These are phyloP conservation scores for Pulveroboletus sp. DNA, from an alignment of 768 basidiomycete genomes.

Conservation along the genomic window DNA sequence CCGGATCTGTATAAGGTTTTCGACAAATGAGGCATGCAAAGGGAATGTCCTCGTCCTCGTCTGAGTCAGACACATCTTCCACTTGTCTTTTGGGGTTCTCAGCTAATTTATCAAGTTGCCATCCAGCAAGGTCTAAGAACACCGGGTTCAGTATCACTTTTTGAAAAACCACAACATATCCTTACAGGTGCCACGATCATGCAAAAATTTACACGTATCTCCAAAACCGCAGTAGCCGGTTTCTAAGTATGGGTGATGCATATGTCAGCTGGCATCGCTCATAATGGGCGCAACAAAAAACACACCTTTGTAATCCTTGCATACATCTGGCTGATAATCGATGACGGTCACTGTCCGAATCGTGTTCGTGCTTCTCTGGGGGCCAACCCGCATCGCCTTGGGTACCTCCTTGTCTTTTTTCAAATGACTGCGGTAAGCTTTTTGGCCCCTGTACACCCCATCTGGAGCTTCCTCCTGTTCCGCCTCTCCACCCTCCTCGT, in stretches of 20 bases:
- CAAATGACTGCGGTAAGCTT: conserved; percentile 74
- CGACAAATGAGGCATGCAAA: conserved; percentile 99
- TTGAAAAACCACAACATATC: background rate
- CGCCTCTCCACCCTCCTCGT: conserved; percentile 44
- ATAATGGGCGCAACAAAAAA: conserved; percentile 15
- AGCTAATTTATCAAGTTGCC: conserved; percentile 95
- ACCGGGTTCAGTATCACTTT: conserved; percentile 8
- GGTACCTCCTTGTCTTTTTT: conserved; percentile 81
- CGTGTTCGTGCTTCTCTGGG: conserved; percentile 68
- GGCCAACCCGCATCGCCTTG: conserved; percentile 83
- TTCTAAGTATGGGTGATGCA: conserved; percentile 45
- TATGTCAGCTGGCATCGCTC: conserved; percentile 7
- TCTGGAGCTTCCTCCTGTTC: conserved; percentile 59
- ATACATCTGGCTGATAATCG: conserved; percentile 98
- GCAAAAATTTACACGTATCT: conserved; percentile 98
- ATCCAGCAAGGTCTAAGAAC: conserved; percentile 82
- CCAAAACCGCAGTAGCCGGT: conserved; percentile 99
- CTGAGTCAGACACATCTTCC: conserved; percentile 55
- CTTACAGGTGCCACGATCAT: conserved; percentile 90
- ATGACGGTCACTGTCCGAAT: conserved; percentile 92
- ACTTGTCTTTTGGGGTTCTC: conserved; percentile 63
- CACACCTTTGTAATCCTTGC: conserved; percentile 98
- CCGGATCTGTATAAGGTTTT: conserved; percentile 89
- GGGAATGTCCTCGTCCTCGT: conserved; percentile 84
- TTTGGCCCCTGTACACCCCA: conserved; percentile 82